Evolutionary conservation across 106 monocot species (phyloP).

Genomic region (Ottelia alismoides): DNA sequence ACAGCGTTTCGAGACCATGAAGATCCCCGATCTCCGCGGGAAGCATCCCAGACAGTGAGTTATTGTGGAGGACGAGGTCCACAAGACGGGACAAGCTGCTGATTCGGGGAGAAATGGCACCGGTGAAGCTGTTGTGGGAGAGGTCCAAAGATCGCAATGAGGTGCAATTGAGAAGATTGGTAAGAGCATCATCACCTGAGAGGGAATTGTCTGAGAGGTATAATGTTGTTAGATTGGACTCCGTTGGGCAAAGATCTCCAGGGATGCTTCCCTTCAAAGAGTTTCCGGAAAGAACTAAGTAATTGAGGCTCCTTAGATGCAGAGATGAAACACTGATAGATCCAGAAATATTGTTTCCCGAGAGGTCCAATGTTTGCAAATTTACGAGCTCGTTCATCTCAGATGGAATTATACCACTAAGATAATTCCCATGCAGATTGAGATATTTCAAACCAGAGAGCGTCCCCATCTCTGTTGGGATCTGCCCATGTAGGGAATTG

Average conservation of each 20-base stretch:
- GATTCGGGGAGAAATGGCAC: conserved; percentile 35
- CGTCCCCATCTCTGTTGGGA: conserved; percentile 37
- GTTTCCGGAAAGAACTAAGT: conserved; percentile 60
- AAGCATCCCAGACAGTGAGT: conserved; percentile 44
- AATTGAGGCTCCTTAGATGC: conserved; percentile 37
- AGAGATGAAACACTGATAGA: conserved; percentile 26
- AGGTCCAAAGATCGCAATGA: conserved; percentile 55
- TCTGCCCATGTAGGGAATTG: conserved; percentile 47
- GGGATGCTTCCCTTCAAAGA: conserved; percentile 45
- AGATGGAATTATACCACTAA: conserved; percentile 46
- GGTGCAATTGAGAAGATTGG: conserved; percentile 41
- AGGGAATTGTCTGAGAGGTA: conserved; percentile 43
- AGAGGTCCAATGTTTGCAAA: conserved; percentile 51
- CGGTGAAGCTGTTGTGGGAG: conserved; percentile 61
- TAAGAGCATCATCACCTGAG: conserved; percentile 22
- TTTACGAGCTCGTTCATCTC: conserved; percentile 48
- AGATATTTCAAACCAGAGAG: conserved; percentile 41
- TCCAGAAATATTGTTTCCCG: conserved; percentile 43
- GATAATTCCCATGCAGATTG: conserved; percentile 45
- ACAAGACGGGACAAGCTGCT: conserved; percentile 33
- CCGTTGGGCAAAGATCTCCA: conserved; percentile 29
- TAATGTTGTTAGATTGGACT: conserved; percentile 42
- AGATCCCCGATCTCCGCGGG: conserved; percentile 64
- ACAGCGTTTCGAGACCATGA: conserved; percentile 51
- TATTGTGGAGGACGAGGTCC: conserved; percentile 69